Evolutionary conservation across 441 rosid species (phyloP).

Genomic region (Capsella rubella): DNA sequence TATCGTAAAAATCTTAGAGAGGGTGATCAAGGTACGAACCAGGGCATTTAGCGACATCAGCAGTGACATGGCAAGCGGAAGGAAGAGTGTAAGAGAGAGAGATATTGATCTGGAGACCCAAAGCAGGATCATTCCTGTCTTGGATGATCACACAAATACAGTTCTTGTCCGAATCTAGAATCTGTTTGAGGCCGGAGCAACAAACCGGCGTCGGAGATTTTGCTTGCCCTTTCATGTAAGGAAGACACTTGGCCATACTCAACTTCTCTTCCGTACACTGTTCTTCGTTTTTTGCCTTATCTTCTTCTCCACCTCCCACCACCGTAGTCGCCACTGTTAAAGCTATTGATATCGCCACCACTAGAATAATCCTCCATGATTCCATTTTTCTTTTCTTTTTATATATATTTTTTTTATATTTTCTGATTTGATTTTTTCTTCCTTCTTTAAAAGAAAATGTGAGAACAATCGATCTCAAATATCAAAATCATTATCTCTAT

Average conservation of each 20-base stretch:
- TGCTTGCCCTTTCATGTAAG: background rate
- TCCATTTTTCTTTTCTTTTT: background rate
- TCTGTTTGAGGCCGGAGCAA: slow-evolving; percentile 4
- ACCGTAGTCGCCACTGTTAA: background rate
- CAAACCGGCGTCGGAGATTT: slow-evolving; percentile 14
- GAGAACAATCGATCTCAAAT: background rate
- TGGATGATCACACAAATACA: slow-evolving; percentile 18
- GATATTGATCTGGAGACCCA: slow-evolving; percentile 5
- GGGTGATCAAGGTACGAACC: slow-evolving; percentile 2
- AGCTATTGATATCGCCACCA: slow-evolving; percentile 5
- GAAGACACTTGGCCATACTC: background rate
- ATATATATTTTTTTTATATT: no score
- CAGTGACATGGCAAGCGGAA: background rate
- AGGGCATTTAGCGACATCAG: slow-evolving; percentile 11
- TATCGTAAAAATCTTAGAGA: background rate
- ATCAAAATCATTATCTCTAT: slow-evolving; percentile 1
- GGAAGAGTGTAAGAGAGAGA: background rate
- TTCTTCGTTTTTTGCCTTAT: background rate
- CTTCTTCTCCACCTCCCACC: slow-evolving; percentile 4
- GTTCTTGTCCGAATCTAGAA: background rate
- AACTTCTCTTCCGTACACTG: background rate
- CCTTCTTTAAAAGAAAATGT: background rate
- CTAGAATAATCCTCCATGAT: background rate
- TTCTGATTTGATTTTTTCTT: background rate
- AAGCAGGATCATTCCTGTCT: slow-evolving; percentile 5